Evolutionary conservation across 139 green algal genomes (phyloP).

Genomic region (Asterochloris sp.): DNA sequence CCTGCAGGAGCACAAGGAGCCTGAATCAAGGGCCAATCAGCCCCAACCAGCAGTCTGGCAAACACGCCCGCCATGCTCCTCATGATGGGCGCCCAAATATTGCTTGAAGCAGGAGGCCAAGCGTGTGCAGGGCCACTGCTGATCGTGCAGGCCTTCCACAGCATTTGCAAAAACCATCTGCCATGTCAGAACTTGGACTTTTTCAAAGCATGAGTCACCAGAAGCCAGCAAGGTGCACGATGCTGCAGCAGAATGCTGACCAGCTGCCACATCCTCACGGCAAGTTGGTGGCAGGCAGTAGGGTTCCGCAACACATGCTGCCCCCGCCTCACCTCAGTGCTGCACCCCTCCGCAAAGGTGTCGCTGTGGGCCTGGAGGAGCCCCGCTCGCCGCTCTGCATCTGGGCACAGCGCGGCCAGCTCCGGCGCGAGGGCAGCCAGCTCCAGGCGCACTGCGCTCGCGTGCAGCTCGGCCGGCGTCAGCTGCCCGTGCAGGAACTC

Average conservation of each 20-base stretch:
- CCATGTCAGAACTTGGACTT: too few relatives aligned
- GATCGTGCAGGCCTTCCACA: too few relatives aligned
- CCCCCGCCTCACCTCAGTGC: background rate
- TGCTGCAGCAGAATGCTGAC: too few relatives aligned
- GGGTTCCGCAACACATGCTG: constrained; percentile 14
- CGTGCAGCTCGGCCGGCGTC: constrained; percentile 38
- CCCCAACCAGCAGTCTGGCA: background rate
- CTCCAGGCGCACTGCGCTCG: constrained; percentile 40
- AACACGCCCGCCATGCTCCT: too few relatives aligned
- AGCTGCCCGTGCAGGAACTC: constrained; percentile 46
- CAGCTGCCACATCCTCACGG: too few relatives aligned
- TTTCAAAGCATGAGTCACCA: too few relatives aligned
- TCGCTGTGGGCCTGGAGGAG: constrained; percentile 54
- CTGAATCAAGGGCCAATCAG: background rate
- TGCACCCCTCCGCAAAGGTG: constrained; percentile 25
- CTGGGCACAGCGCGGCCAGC: constrained; percentile 63
- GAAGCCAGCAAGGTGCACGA: too few relatives aligned
- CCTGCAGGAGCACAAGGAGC: background rate
- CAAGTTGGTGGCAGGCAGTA: background rate
- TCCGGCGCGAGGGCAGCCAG: constrained; percentile 56
- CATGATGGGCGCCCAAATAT: too few relatives aligned
- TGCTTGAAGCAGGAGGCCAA: too few relatives aligned
- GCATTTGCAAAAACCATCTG: too few relatives aligned
- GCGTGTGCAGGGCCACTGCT: too few relatives aligned
- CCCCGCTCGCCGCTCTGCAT: constrained; percentile 34